Evolutionary conservation across 2,329 filamentous ascomycete genomes (phyloP).

Genomic region (Paraconiothyrium sp.): DNA sequence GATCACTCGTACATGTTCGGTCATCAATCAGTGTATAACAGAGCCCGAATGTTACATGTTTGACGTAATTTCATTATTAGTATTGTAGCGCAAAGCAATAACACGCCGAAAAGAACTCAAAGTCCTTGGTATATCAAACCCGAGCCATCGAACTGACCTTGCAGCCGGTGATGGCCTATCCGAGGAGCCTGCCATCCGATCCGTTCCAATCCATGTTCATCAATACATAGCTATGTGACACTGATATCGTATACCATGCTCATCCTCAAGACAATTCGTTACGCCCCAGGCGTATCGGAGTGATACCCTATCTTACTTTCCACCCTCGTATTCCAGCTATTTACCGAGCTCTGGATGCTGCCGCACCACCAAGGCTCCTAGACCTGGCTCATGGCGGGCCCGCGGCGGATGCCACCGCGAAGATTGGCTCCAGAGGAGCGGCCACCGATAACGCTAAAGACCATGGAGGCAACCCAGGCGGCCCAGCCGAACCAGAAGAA

Average conservation of each 20-base stretch:
- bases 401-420: slow-evolving; percentile 59
- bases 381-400: slow-evolving; percentile 65
- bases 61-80: slow-evolving; percentile 8
- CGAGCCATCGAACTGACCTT: neutral
- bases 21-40: too few relatives aligned
- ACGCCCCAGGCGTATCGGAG: neutral
- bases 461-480: slow-evolving; percentile 64
- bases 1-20: neutral
- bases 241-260: neutral
- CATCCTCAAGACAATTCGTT: neutral
- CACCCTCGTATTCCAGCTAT: slow-evolving; percentile 39
- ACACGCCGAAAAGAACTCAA: slow-evolving; percentile 1
- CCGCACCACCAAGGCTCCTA: slow-evolving; percentile 49
- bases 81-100: slow-evolving; percentile 14
- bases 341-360: slow-evolving; percentile 26
- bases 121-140: slow-evolving; percentile 8
- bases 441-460: slow-evolving; percentile 65
- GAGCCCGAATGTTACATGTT: neutral
- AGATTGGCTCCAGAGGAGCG: slow-evolving; percentile 55
- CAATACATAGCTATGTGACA: slow-evolving; percentile 10
- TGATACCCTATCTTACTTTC: slow-evolving; percentile 14
- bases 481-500: slow-evolving; percentile 84
- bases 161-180: slow-evolving; percentile 8
- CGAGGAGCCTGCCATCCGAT: neutral
- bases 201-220: neutral